Evolutionary conservation across 2,329 filamentous ascomycete species (phyloP), one percentile per base, ranked within the genome.

Genomic region (Colletotrichum sp.): DNA sequence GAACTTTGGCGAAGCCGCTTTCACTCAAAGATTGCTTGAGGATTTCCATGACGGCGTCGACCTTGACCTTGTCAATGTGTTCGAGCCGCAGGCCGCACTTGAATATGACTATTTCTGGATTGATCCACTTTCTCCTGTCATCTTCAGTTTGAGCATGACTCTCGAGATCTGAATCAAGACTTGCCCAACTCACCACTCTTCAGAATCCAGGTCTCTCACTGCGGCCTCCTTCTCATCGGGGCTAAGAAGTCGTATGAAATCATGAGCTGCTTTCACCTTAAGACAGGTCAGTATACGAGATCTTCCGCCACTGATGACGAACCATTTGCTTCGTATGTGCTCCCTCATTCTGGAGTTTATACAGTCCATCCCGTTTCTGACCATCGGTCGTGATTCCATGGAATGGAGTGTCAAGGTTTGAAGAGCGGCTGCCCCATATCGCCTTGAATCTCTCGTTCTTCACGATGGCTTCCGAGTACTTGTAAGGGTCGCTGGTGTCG

Each of bases 151-250:
- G 1, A 59, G 21, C 13, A 28, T 10, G 13, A 0, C 13, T 16
- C 0, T 2, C 55, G 0, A 28, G 3, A 48, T 48, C n/a, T 21
- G 43, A 1, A 21, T 21, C 1, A 9, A 2, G 24, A 10, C 21
- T 18, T 59, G 7, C 13, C 0, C 7, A 18, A 2, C 55, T 28
- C 24, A 59, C 55, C 55, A 59, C 21, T 59, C 55, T 18, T 28
- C 24, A 28, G 55, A 59, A 28, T 59, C 55, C 26, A 59, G 21
- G 0, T 59, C 55, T 28, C 55, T 24, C 24, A 59, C 26, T 16
- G 26, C 55, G 13, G 7, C 55, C 13, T 59, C 16, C 55, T 28
- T 24, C 55, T 59, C 55, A 26, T 3, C 16, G 4, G 55, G 55
- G 26, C 13, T 59, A 1, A 59, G 55, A 0, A 28, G 26, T 59